phyloP scores from a whole-genome alignment of 371 early-diverging fungal species.

The Circinella umbellata region DNA sequence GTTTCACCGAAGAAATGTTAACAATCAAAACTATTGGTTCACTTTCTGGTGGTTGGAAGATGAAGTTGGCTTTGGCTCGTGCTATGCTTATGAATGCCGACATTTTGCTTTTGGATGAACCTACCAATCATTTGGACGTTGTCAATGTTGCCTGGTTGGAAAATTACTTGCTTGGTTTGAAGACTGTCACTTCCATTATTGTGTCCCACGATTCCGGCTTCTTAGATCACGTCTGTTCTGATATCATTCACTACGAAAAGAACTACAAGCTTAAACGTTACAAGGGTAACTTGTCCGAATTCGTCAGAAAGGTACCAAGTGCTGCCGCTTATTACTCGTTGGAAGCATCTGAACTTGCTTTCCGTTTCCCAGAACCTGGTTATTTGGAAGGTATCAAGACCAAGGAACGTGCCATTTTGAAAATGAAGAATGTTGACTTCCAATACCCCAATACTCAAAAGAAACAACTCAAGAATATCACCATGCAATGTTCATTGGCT shows the following conservation, averaged over 20 bases:
- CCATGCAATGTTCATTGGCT: constrained; percentile 66
- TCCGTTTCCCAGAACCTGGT: constrained; percentile 76
- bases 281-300: constrained; percentile 84
- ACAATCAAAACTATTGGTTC: constrained; percentile 67
- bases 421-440: constrained; percentile 68
- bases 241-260: constrained; percentile 81
- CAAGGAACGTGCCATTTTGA: constrained; percentile 71
- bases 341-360: constrained; percentile 58
- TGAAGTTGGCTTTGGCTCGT: constrained; percentile 85
- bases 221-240: constrained; percentile 84
- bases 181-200: constrained; percentile 79
- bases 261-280: constrained; percentile 78
- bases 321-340: constrained; percentile 78
- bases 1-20: constrained; percentile 72
- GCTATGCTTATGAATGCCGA: constrained; percentile 86
- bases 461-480: constrained; percentile 60
- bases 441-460: constrained; percentile 66
- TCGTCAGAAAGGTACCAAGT: constrained; percentile 78
- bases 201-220: constrained; percentile 93
- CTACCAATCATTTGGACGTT: constrained; percentile 91
- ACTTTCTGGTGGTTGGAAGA: constrained; percentile 92
- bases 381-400: constrained; percentile 77
- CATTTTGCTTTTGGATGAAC: constrained; percentile 89
- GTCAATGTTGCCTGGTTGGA: constrained; percentile 84
- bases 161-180: constrained; percentile 72